These are phyloP conservation scores for Cyclanthera cordifolia DNA, from an alignment of 306 rosid genomes.

Conservation along the genomic window DNA sequence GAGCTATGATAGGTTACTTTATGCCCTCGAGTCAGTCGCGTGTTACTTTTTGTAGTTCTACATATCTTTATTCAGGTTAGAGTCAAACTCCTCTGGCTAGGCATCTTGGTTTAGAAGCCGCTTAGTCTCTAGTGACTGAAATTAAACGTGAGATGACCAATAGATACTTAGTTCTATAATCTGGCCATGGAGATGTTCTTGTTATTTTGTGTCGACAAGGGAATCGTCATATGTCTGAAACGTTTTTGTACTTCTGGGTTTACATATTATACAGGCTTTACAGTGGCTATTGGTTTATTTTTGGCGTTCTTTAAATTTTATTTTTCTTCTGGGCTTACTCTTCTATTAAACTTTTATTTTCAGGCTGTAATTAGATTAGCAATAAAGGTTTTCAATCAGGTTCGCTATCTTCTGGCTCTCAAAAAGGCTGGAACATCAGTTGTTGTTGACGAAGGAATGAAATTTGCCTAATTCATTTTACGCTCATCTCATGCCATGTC, in stretches of 20 bases:
- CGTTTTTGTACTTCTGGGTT: neutral
- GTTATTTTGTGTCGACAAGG: neutral
- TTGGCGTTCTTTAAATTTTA: neutral
- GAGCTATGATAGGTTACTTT: neutral
- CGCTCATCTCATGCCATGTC: slow-evolving; percentile 35
- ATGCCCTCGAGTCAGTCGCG: neutral
- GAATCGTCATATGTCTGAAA: neutral
- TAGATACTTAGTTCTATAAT: neutral
- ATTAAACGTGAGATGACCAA: neutral
- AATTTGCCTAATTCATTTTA: slow-evolving; percentile 23
- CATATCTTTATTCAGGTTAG: neutral
- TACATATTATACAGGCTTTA: neutral
- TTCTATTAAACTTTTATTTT: slow-evolving; percentile 20
- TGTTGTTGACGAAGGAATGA: slow-evolving; percentile 20
- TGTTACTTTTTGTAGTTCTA: neutral
- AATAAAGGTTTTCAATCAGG: slow-evolving; percentile 22
- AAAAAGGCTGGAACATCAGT: slow-evolving; percentile 5
- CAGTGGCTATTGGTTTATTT: neutral
- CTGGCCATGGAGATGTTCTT: neutral
- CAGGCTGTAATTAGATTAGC: slow-evolving; percentile 33
- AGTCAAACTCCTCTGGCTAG: neutral
- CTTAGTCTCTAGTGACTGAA: neutral
- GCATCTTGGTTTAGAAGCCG: neutral
- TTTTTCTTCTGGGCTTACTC: neutral
- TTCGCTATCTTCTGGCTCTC: slow-evolving; percentile 14